Base-by-base conservation (phyloP, 345 rosid genomes). In the Aquilaria yunnanensis region DNA sequence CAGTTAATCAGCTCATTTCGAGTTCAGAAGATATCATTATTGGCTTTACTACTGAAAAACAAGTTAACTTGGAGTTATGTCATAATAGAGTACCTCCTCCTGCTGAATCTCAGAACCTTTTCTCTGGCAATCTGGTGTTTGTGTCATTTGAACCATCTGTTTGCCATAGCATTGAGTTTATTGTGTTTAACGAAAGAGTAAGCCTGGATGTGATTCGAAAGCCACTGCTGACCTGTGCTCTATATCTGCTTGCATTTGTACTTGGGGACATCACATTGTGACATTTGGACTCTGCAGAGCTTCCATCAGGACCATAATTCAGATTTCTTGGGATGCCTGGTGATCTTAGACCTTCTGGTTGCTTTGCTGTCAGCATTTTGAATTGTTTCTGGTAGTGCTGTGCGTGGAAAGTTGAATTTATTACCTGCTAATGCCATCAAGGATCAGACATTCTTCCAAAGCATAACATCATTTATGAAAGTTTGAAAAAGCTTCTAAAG, bases 181-280 rank as follows among this genome's bases (percentile, higher is more conserved):
- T 9, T 56, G 57, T 32, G 30, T 30, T 5, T 5, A 37, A 37
- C 43, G 8, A 37, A 63, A 12, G 59, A 63, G 32, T 34, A 29
- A 32, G 52, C 1, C 32, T 52, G 29, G 58, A 31, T 23, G 37
- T 53, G 50, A n/a, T 3, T 43, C 2, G 14, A 10, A 30, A 31
- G 32, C 47, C 46, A 48, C 32, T 12, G 45, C 53, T 71, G 10
- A 76, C 77, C 80, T 50, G 56, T 62, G 48, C 54, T 16, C 62
- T 58, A 47, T 62, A 55, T 67, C 45, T 30, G 43, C 56, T 57
- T 57, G 37, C 46, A 52, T 73, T 56, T 14, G n/a, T 55, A 31
- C 32, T 33, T 4, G 71, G 50, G 37, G 52, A 56, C 43, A 51
- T 68, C 52, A 10, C 32, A 30, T 47, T 60, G 16, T 2, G 70